Evolutionary conservation across 805 yeast genomes (phyloP), one percentile per base, ranked within the genome.

Genomic region (Yamadazyma phyllophila): DNA sequence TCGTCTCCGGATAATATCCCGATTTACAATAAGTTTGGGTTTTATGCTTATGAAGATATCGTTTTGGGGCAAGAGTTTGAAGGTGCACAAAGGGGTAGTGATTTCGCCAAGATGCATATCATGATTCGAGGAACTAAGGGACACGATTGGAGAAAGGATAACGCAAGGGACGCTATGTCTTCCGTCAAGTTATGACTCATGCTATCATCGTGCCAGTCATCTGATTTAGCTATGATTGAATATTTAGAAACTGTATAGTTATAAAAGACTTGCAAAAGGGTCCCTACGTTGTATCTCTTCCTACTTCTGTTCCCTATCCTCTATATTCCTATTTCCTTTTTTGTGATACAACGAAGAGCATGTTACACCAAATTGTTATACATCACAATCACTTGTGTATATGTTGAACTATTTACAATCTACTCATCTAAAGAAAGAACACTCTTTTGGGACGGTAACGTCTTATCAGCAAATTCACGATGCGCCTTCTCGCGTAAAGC

Each of bases 361-460:
- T 20, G 15, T 27, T 36, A 33, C n/a, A 33, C 20, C 11, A 33
- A 33, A 33, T 14, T 20, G 24, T 20, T 20, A 4, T 20, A 20
- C 3, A 20, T 20, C 24, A 20, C 24, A 24, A 24, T 33, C 8
- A 9, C 24, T 7, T 10, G n/a, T 40, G 31, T 41, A 45, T 41
- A 7, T 41, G 24, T 29, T 36, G 33, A 13, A 15, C 40, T 37
- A 26, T 26, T 15, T 37, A 37, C 29, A 33, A 13, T 43, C 60
- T 20, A 71, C 56, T 71, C 76, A 45, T 72, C 76, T 51, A 71
- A 61, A 14, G 74, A 67, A 44, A 72, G 67, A 11, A 54, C 58
- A 60, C 73, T 67, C 58, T 70, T 77, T 49, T 79, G 80, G 44
- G 89, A 82, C 35, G 94, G 90, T 52, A 80, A 65, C 7, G 74